These are phyloP conservation scores for Pisolithus orientalis DNA, from an alignment of 768 basidiomycete genomes.

Conservation along the genomic window DNA sequence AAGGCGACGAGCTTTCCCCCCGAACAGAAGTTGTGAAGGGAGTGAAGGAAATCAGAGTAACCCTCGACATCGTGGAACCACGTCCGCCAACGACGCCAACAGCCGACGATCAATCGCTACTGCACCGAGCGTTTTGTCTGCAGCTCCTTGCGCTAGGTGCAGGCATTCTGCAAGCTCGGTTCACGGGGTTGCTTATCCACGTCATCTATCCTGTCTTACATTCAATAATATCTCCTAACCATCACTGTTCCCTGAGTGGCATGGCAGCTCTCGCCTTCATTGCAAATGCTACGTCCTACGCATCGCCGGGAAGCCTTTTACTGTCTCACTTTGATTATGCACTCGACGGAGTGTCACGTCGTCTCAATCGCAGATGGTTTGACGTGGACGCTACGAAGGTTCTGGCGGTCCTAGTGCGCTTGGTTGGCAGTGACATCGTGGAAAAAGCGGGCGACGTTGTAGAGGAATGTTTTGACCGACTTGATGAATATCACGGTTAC, in stretches of 20 bases:
- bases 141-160: constrained; percentile 69
- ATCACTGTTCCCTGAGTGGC: constrained; percentile 70
- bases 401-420: constrained; percentile 72
- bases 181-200: constrained; percentile 68
- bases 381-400: constrained; percentile 89
- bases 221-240: constrained; percentile 67
- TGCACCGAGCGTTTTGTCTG: constrained; percentile 68
- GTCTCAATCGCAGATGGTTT: constrained; percentile 73
- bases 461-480: constrained; percentile 93
- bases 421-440: constrained; percentile 84
- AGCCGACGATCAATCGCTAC: constrained; percentile 42
- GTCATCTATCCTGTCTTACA: constrained; percentile 83
- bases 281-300: constrained; percentile 73
- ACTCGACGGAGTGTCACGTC: constrained; percentile 82
- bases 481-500: constrained; percentile 96
- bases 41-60: constrained; percentile 54
- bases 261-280: constrained; percentile 66
- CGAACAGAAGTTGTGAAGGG: constrained; percentile 64
- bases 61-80: constrained; percentile 41
- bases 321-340: constrained; percentile 97
- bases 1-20: constrained; percentile 32
- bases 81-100: constrained; percentile 19
- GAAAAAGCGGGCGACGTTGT: constrained; percentile 90
- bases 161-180: constrained; percentile 66
- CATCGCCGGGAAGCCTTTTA: constrained; percentile 82